phyloP scores from a whole-genome alignment of 2,329 filamentous ascomycete species.

The Cyphellophora attinorum region DNA sequence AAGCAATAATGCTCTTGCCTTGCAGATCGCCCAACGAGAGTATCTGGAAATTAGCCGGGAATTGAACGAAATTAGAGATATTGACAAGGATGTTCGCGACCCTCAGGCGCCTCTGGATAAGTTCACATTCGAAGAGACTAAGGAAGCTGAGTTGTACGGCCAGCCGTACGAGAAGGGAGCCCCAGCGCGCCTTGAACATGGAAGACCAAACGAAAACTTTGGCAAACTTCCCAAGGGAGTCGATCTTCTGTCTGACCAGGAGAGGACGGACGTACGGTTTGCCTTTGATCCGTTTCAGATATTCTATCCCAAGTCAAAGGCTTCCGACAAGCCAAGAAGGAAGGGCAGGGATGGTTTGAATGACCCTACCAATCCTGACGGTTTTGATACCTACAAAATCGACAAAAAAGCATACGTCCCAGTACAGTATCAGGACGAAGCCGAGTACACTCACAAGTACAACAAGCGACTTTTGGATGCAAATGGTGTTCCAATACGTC shows the following conservation, averaged over 20 bases:
- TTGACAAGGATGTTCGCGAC: constrained; percentile 41
- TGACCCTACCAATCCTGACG: constrained; percentile 27
- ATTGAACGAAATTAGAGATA: constrained; percentile 37
- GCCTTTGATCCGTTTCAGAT: constrained; percentile 47
- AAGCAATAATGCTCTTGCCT: constrained; percentile 41
- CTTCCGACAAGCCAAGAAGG: constrained; percentile 31
- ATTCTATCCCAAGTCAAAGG: constrained; percentile 34
- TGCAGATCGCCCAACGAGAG: constrained; percentile 50
- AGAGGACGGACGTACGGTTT: constrained; percentile 28
- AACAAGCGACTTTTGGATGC: constrained; percentile 10
- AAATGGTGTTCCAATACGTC: constrained; percentile 12
- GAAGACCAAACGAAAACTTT: too few species aligned
- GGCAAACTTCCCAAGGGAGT: constrained; percentile 18
- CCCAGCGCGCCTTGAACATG: constrained; percentile 14
- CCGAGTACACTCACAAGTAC: constrained; percentile 16
- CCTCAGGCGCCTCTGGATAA: constrained; percentile 32
- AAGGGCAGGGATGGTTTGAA: constrained; percentile 28
- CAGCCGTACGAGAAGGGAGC: constrained; percentile 46
- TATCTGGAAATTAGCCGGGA: constrained; percentile 42
- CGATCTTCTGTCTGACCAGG: constrained; percentile 16
- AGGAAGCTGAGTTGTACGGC: constrained; percentile 52
- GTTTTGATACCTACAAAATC: constrained; percentile 27
- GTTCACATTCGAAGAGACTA: constrained; percentile 48
- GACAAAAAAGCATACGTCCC: constrained; percentile 20
- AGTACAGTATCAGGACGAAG: constrained; percentile 11